Base-by-base conservation (phyloP, 768 basidiomycete genomes). In the Lactarius deliciosus region DNA sequence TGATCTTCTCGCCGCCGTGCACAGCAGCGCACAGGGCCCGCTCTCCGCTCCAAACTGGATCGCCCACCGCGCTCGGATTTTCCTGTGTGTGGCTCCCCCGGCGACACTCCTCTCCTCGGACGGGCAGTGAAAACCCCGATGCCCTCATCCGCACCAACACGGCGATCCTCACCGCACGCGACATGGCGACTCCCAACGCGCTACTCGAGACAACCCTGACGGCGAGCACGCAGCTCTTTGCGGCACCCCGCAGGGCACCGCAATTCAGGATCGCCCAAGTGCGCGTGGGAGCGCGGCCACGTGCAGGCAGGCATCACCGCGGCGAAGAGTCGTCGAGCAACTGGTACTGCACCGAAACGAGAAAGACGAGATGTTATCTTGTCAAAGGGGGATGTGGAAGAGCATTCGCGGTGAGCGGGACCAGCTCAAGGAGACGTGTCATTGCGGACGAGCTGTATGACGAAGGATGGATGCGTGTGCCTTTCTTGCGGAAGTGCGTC, bases 161-260 rank as follows among this genome's bases (percentile, higher is more conserved):
- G 18, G 58, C 65, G 57, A 56, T 55, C 60, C 57, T 58, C 61
- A 58, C 61, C 13, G 11, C 57, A 53, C 38, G 57, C 65, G 57
- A 58, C 65, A 50, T 67, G 61, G 65, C 68, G 22, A 63, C 65
- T 58, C 6, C 61, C 65, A 40, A 43, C 53, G 50, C 61, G 22
- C 50, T 11, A 20, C 66, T 20, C 63, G n/a, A 60, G 56, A 45
- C 58, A 60, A 60, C 41, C 57, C 61, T 62, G 68, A 59, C 41
- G 22, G 57, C 68, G 68, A 69, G 68, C 60, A 57, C 57, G 53
- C 41, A 60, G 57, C 68, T 69, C 65, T 69, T 69, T 69, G 68
- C 50, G 25, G 54, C 61, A 62, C 61, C 68, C 65, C 68, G 32
- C 43, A n/a, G 34, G 65, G 61, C 40, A 58, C 38, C 41, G 32